Evolutionary conservation across 768 basidiomycete genomes (phyloP), one percentile per base, ranked within the genome.

Genomic region (Russula sp.): DNA sequence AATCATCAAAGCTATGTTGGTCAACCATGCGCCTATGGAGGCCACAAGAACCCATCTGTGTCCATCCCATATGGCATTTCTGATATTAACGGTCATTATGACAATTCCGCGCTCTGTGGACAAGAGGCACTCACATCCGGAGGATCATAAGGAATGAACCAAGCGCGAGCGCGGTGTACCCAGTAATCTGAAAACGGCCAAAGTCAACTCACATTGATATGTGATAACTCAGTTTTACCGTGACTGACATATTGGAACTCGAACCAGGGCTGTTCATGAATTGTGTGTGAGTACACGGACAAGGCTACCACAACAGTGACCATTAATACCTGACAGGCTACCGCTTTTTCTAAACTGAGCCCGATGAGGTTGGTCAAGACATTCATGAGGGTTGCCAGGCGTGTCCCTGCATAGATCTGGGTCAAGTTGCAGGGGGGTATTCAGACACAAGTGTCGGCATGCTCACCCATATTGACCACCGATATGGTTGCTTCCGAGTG

Each of bases 401-500:
- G 63, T 42, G 59, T 59, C 6, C 18, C 32, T 7, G 10, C 27
- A 13, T 64, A 64, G 40, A 64, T 22, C 63, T 64, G 27, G 9
- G 14, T 49, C 39, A 20, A 14, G 31, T 63, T 48, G 32, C 27
- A 10, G 49, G 44, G 31, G 22, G 39, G 9, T 31, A 55, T 14
- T 22, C 35, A 39, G 16, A 35, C 6, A 31, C n/a, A 11, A 34
- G 40, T 14, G 11, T 32, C 40, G 9, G 32, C 40, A 11, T 52
- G 47, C 65, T 35, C 32, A 63, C 65, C 65, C 65, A 66, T 53
- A 63, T 45, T 39, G 65, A 53, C 65, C 62, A 66, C 1, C 62
- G 65, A 22, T 63, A 63, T 10, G 51, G 47, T 32, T 53, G 50
- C n/a, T 39, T 35, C 50, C 57, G 8, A 4, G 27, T 45, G 45